These are phyloP conservation scores for Limonium bicolor DNA, from an alignment of 148 eudicot species.

Conservation along the genomic window DNA sequence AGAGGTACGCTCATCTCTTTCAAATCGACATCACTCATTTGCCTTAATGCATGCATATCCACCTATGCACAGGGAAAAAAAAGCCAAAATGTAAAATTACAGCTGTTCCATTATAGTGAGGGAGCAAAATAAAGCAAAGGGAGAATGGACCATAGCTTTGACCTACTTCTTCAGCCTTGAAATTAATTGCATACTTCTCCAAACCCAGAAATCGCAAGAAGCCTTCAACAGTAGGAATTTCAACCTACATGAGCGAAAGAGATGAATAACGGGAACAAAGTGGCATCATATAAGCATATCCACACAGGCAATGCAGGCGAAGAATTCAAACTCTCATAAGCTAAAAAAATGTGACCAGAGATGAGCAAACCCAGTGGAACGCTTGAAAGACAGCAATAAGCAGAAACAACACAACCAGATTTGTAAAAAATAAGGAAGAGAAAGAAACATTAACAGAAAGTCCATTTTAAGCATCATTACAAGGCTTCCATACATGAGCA, in stretches of 20 bases:
- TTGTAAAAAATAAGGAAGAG: too few relatives aligned
- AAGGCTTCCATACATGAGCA: too few relatives aligned
- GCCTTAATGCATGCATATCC: conserved; percentile 67
- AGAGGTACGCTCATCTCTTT: conserved; percentile 88
- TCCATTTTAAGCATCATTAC: too few relatives aligned
- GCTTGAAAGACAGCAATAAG: too few relatives aligned
- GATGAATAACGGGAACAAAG: too few relatives aligned
- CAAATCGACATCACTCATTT: conserved; percentile 77
- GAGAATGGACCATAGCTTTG: not conserved
- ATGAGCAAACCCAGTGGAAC: too few relatives aligned
- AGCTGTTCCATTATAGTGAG: not conserved
- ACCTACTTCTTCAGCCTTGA: conserved; percentile 88
- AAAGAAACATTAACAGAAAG: too few relatives aligned
- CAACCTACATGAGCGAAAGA: conserved; percentile 42
- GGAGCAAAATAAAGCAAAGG: not conserved
- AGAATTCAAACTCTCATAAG: too few relatives aligned
- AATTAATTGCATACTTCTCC: conserved; percentile 47
- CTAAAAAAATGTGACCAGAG: too few relatives aligned
- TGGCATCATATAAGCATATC: too few relatives aligned
- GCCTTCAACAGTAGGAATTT: conserved; percentile 44
- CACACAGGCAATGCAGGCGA: too few relatives aligned
- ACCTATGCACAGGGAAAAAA: conserved; percentile 22
- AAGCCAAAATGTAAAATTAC: not conserved
- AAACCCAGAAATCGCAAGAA: conserved; percentile 60
- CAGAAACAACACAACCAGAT: too few relatives aligned